Percentiles rank a stretch among this genome's conserved stretches.
Conservation (phyloP, 352 stramenopile genomes). For the Pythium rhizo-oryzae region DNA sequence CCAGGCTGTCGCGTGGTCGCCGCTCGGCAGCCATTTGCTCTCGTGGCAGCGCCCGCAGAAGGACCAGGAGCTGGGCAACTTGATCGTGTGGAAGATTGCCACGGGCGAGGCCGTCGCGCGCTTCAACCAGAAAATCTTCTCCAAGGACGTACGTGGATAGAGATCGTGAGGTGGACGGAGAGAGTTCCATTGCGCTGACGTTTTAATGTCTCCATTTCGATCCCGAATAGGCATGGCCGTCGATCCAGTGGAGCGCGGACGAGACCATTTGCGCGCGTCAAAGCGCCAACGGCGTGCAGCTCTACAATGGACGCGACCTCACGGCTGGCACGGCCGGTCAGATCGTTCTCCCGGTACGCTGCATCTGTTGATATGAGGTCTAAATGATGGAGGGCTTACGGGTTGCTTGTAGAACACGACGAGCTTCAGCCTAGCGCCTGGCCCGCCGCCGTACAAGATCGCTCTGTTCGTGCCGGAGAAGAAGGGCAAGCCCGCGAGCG, state of each 20-base stretch:
- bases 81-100: slow-evolving; percentile 80
- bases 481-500: slow-evolving; percentile 87
- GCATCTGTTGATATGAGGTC: no score
- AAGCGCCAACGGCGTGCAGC: slow-evolving; percentile 73
- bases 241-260: slow-evolving; percentile 90
- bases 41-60: slow-evolving; percentile 89
- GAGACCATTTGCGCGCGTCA: slow-evolving; percentile 85
- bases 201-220: neutral
- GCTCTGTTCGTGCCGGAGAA: slow-evolving; percentile 89
- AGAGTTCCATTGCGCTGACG: neutral
- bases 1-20: slow-evolving; percentile 80
- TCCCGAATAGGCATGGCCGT: slow-evolving; percentile 80
- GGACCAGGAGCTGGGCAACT: slow-evolving; percentile 68
- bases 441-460: slow-evolving; percentile 79
- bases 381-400: no score
- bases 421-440: slow-evolving; percentile 84
- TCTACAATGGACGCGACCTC: slow-evolving; percentile 77
- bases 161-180: neutral
- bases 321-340: slow-evolving; percentile 60
- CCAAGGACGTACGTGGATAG: slow-evolving; percentile 57
- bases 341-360: slow-evolving; percentile 68
- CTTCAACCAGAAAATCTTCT: slow-evolving; percentile 89
- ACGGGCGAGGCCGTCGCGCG: slow-evolving; percentile 62
- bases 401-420: slow-evolving; percentile 61
- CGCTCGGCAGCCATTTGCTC: slow-evolving; percentile 79